These are phyloP conservation scores for Leptographium galeiforme DNA, from an alignment of 2,329 filamentous ascomycete genomes.

Conservation along the genomic window DNA sequence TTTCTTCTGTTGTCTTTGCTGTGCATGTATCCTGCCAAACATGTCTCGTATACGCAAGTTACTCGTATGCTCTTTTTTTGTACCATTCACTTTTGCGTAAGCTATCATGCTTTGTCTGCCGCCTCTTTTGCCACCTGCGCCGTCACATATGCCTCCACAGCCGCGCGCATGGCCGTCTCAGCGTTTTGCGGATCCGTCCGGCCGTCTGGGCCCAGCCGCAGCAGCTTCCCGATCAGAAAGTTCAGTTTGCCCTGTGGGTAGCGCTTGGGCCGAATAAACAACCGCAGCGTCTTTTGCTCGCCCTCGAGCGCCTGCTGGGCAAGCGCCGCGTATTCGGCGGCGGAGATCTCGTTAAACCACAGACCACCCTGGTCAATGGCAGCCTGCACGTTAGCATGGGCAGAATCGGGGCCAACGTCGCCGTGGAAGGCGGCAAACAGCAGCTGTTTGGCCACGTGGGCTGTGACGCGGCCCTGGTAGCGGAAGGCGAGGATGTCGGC, in stretches of 20 bases:
- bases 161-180: conserved; percentile 28
- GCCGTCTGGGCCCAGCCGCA: conserved; percentile 38
- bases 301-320: conserved; percentile 29
- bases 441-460: conserved; percentile 44
- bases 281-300: conserved; percentile 31
- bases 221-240: conserved; percentile 47
- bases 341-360: conserved; percentile 40
- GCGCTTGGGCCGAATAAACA: conserved; percentile 28
- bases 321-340: conserved; percentile 33
- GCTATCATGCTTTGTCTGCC: too few relatives aligned
- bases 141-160: conserved; percentile 14
- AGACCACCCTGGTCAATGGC: conserved; percentile 33
- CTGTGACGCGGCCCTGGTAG: conserved; percentile 34
- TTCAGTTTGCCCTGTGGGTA: conserved; percentile 46
- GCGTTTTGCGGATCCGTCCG: conserved; percentile 40
- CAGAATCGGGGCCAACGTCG: conserved; percentile 18
- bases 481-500: conserved; percentile 38
- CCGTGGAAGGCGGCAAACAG: conserved; percentile 38
- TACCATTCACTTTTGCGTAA: too few relatives aligned
- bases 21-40: too few relatives aligned
- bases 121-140: too few relatives aligned
- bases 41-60: too few relatives aligned
- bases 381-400: conserved; percentile 21
- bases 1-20: too few relatives aligned
- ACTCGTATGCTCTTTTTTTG: too few relatives aligned